These are phyloP conservation scores for Suhomyces faveliae DNA, from an alignment of 805 yeast genomes.

Conservation along the genomic window DNA sequence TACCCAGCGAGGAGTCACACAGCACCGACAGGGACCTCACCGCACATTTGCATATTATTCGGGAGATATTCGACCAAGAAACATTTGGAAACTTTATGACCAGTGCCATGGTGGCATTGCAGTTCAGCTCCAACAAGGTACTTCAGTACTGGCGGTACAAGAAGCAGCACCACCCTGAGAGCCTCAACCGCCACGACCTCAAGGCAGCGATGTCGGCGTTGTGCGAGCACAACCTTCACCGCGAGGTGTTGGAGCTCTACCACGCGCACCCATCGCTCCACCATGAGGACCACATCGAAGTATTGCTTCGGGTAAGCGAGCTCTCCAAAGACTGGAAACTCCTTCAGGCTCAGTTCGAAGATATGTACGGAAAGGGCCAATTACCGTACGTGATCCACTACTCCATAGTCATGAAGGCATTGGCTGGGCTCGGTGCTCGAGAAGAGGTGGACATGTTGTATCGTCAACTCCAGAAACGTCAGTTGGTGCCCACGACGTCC, in stretches of 20 bases:
- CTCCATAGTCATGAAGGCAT: constrained; percentile 57
- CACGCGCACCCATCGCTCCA: constrained; percentile 40
- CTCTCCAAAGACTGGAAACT: constrained; percentile 49
- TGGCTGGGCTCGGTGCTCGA: constrained; percentile 50
- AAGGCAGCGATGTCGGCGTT: constrained; percentile 31
- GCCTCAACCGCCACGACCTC: constrained; percentile 23
- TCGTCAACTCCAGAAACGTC: constrained; percentile 44
- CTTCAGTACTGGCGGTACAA: constrained; percentile 24
- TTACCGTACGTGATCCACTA: constrained; percentile 57
- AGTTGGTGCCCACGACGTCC: constrained; percentile 45
- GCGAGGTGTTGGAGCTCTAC: constrained; percentile 30
- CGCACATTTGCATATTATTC: not conserved
- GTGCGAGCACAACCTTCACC: constrained; percentile 18
- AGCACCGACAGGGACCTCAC: not conserved
- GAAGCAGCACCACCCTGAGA: constrained; percentile 4
- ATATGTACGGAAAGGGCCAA: constrained; percentile 51
- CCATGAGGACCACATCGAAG: constrained; percentile 46
- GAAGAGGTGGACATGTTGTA: constrained; percentile 51
- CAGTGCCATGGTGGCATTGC: constrained; percentile 15
- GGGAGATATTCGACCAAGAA: not conserved
- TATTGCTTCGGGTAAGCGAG: constrained; percentile 48
- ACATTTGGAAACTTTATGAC: constrained; percentile 17
- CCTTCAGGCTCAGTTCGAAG: constrained; percentile 57
- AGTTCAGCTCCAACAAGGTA: constrained; percentile 15
- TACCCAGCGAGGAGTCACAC: constrained; percentile 6